A percentile compares a stretch with the other conserved stretches of the same genome.
Conservation (phyloP, 306 rosid species). For the Gillenia trifoliata region DNA sequence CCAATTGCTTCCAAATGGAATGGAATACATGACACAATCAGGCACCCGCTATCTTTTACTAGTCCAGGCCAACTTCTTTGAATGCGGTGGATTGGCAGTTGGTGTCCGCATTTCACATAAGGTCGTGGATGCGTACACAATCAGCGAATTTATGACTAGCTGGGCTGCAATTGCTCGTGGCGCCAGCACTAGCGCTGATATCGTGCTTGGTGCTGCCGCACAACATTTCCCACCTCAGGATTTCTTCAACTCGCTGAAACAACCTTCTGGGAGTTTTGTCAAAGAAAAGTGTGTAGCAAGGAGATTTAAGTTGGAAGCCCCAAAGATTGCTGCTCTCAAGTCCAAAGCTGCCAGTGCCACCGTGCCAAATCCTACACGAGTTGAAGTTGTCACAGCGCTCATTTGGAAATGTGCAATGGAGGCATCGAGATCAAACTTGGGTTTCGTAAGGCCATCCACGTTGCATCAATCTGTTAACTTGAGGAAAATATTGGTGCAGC, state of each 20-base stretch:
- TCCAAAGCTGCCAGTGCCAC: neutral
- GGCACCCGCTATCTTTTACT: neutral
- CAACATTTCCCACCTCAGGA: neutral
- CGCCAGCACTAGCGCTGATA: neutral
- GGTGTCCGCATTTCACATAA: neutral
- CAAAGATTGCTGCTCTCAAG: too few species aligned
- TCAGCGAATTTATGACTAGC: neutral
- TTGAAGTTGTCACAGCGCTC: constrained; percentile 34
- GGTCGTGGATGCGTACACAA: neutral
- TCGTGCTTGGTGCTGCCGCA: too few species aligned
- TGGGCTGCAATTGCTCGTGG: neutral
- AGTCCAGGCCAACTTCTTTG: neutral
- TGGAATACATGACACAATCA: neutral
- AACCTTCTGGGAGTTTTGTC: too few species aligned
- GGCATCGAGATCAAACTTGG: constrained; percentile 9
- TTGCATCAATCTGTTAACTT: constrained; percentile 32
- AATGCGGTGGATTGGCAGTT: neutral
- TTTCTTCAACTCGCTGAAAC: neutral
- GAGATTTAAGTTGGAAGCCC: constrained; percentile 34
- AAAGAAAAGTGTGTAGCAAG: constrained; percentile 10
- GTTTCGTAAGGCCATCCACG: constrained; percentile 15
- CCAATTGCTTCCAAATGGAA: constrained; percentile 7
- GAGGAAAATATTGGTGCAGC: constrained; percentile 22
- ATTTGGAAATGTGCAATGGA: constrained; percentile 44
- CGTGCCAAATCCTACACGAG: constrained; percentile 19